Percentiles rank a stretch among this genome's conserved stretches.
phyloP scores from a whole-genome alignment of 140 eudicot species.

The Oenanthe javanica region DNA sequence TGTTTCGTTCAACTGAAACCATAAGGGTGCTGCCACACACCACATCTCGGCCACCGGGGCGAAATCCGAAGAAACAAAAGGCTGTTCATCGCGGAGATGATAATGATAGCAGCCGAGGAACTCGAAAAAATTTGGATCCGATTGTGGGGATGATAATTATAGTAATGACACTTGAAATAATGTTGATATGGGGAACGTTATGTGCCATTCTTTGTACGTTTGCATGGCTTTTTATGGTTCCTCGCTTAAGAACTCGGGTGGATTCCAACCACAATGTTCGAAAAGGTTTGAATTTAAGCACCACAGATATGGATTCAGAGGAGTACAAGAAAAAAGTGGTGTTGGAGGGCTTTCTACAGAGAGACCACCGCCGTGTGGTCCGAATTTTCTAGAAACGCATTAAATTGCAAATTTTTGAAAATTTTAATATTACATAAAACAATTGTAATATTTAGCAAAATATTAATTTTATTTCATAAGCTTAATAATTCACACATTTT shows the following conservation, averaged over 20 bases:
- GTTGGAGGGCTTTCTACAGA: slow-evolving; percentile 52
- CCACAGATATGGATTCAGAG: slow-evolving; percentile 7
- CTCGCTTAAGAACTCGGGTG: slow-evolving; percentile 17
- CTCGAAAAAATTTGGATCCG: slow-evolving; percentile 24
- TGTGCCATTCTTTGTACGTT: slow-evolving; percentile 63
- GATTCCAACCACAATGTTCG: neutral
- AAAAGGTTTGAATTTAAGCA: neutral
- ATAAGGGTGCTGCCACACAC: neutral
- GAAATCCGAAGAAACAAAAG: slow-evolving; percentile 5
- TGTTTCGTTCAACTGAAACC: neutral
- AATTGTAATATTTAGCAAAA: no score
- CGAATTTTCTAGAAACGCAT: no score
- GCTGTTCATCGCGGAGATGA: neutral
- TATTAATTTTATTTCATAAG: no score
- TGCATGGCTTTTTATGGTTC: slow-evolving; percentile 48
- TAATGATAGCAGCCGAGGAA: neutral
- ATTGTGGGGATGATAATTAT: slow-evolving; percentile 43
- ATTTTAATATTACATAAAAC: no score
- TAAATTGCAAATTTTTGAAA: no score
- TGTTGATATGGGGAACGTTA: no score
- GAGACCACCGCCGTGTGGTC: no score
- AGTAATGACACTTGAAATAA: no score
- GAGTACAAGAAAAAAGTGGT: slow-evolving; percentile 56
- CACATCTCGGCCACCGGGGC: neutral
- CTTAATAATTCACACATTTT: no score